Percentiles rank a stretch among this genome's conserved stretches.
Evolutionary conservation across 2,329 filamentous ascomycete genomes (phyloP).

Genomic region (Akanthomyces muscarius): DNA sequence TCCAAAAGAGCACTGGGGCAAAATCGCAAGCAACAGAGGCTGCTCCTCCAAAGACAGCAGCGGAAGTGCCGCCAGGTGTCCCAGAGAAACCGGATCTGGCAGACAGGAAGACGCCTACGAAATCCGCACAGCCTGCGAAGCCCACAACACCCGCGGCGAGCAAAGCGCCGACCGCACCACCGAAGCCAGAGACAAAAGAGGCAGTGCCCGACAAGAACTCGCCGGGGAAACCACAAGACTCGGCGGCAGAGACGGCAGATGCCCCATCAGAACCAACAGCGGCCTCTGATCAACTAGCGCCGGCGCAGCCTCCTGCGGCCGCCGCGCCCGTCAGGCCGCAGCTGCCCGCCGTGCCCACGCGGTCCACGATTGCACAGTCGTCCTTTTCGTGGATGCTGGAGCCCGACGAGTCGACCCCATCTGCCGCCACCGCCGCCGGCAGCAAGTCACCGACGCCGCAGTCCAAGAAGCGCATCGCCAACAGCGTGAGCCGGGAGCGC

Average conservation of each 20-base stretch:
- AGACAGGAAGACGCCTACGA: background rate
- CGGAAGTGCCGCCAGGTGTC: background rate
- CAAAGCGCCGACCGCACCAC: background rate
- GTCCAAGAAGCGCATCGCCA: constrained; percentile 37
- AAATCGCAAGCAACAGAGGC: background rate
- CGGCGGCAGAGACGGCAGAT: background rate
- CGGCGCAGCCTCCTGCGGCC: constrained; percentile 14
- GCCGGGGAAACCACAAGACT: background rate
- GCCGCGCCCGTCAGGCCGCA: constrained; percentile 29
- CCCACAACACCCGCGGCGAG: background rate
- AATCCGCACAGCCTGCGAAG: background rate
- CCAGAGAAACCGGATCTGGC: background rate
- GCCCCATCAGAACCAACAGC: background rate
- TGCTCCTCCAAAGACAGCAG: background rate
- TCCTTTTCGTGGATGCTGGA: constrained; percentile 79
- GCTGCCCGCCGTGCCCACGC: constrained; percentile 44
- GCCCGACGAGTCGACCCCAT: constrained; percentile 39
- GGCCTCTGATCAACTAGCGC: background rate
- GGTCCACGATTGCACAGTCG: constrained; percentile 67
- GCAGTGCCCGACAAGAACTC: too few species aligned
- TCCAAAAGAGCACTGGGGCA: background rate
- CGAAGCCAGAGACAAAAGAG: background rate
- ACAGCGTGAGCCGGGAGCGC: constrained; percentile 47
- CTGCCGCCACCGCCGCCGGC: constrained; percentile 20
- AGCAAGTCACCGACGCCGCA: constrained; percentile 33